phyloP scores from a whole-genome alignment of 345 rosid genomes.

The Leavenworthia alabamica region DNA sequence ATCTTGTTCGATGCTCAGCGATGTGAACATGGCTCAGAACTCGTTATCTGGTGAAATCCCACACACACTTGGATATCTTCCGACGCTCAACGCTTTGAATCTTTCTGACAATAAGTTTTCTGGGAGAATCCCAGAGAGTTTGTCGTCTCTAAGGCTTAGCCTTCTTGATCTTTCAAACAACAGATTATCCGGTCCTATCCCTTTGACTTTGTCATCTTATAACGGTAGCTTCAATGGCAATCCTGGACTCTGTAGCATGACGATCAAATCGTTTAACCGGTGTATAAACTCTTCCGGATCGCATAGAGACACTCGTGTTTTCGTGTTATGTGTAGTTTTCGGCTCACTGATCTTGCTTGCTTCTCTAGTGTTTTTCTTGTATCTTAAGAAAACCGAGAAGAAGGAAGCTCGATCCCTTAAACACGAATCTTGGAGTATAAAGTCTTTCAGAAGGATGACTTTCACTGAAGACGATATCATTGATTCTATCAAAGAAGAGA shows the following conservation, averaged over 20 bases:
- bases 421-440: conserved; percentile 77
- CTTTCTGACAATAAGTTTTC: conserved; percentile 58
- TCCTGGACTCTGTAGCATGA: conserved; percentile 61
- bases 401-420: conserved; percentile 43
- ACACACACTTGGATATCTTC: conserved; percentile 55
- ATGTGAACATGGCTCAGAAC: conserved; percentile 62
- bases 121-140: conserved; percentile 58
- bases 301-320: conserved; percentile 36
- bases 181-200: conserved; percentile 55
- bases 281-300: conserved; percentile 44
- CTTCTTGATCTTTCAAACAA: conserved; percentile 81
- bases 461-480: conserved; percentile 77
- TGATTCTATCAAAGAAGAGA: conserved; percentile 78
- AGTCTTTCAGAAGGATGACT: conserved; percentile 61
- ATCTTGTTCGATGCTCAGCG: conserved; percentile 52
- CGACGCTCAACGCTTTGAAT: conserved; percentile 61
- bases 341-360: conserved; percentile 46
- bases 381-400: conserved; percentile 50
- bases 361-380: conserved; percentile 45
- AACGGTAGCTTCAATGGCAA: conserved; percentile 72
- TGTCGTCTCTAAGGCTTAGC: conserved; percentile 63
- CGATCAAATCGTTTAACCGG: conserved; percentile 43
- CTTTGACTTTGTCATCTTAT: conserved; percentile 63
- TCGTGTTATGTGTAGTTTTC: conserved; percentile 46
- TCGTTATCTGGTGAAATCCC: conserved; percentile 64